phyloP scores from a whole-genome alignment of 495 filamentous ascomycete genomes.

The Hyphodiscus hymeniophilus region DNA sequence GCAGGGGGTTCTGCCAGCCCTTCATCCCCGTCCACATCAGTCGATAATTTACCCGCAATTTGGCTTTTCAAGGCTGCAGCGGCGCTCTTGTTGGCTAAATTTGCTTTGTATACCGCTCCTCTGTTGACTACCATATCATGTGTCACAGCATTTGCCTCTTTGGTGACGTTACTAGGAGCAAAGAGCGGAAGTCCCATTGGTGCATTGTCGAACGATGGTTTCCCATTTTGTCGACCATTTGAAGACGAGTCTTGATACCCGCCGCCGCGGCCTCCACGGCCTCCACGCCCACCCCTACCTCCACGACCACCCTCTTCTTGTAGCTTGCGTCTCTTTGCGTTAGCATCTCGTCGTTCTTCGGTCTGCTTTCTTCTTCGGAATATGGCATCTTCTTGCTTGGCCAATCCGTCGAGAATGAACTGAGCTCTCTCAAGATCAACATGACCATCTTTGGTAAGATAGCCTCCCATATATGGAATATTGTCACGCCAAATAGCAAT shows the following conservation, averaged over 20 bases:
- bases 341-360: slow-evolving; percentile 73
- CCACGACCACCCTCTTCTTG: slow-evolving; percentile 46
- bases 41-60: slow-evolving; percentile 37
- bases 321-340: slow-evolving; percentile 68
- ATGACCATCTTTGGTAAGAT: slow-evolving; percentile 88
- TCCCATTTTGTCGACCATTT: slow-evolving; percentile 18
- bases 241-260: slow-evolving; percentile 15
- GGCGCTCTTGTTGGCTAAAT: slow-evolving; percentile 88
- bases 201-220: slow-evolving; percentile 5
- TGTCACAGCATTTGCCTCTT: slow-evolving; percentile 54
- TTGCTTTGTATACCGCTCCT: slow-evolving; percentile 63
- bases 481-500: slow-evolving; percentile 95
- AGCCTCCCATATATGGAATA: slow-evolving; percentile 83
- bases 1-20: slow-evolving; percentile 15
- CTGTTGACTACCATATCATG: slow-evolving; percentile 85
- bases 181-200: slow-evolving; percentile 21
- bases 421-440: slow-evolving; percentile 84
- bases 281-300: slow-evolving; percentile 36
- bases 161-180: slow-evolving; percentile 48
- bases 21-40: slow-evolving; percentile 17
- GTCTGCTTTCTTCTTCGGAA: slow-evolving; percentile 75
- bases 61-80: slow-evolving; percentile 82
- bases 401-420: slow-evolving; percentile 78
- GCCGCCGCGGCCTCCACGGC: slow-evolving; percentile 30
- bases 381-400: slow-evolving; percentile 92